A percentile compares a stretch with the other conserved stretches of the same genome.
Conservation (phyloP, 495 filamentous ascomycete genomes). For the Xylaria venustula region DNA sequence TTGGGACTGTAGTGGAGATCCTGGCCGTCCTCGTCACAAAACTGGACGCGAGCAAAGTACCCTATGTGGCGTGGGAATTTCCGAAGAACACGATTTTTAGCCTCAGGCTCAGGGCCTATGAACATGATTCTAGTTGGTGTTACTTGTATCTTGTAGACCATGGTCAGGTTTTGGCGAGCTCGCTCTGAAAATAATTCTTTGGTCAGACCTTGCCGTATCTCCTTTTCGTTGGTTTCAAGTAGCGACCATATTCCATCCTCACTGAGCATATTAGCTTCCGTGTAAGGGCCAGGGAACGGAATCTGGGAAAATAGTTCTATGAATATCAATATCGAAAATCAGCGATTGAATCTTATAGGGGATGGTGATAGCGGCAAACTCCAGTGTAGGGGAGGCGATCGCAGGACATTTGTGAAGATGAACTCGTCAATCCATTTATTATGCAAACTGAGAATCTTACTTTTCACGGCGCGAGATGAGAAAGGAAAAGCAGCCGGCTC, state of each 20-base stretch:
- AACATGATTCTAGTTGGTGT: conserved; percentile 69
- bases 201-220: conserved; percentile 28
- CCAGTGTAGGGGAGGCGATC: too few species aligned
- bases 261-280: conserved; percentile 43
- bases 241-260: conserved; percentile 39
- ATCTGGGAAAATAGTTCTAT: conserved; percentile 43
- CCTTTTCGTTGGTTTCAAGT: conserved; percentile 41
- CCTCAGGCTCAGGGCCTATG: conserved; percentile 67
- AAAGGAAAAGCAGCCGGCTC: conserved; percentile 17
- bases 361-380: too few species aligned
- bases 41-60: conserved; percentile 68
- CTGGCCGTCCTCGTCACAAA: conserved; percentile 71
- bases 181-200: conserved; percentile 21
- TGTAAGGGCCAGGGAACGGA: conserved; percentile 48
- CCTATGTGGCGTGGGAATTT: conserved; percentile 62
- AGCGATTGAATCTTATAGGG: too few species aligned
- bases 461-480: conserved; percentile 46
- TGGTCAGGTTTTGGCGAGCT: conserved; percentile 26
- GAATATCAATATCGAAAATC: background rate
- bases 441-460: background rate
- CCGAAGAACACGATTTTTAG: conserved; percentile 71
- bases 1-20: conserved; percentile 56
- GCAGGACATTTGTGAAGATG: too few species aligned
- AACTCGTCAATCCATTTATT: too few species aligned
- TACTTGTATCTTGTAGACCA: conserved; percentile 61